A percentile compares a stretch with the other conserved stretches of the same genome.
Evolutionary conservation across 345 rosid genomes (phyloP).

Genomic region (Eucalyptus erythrocorys): DNA sequence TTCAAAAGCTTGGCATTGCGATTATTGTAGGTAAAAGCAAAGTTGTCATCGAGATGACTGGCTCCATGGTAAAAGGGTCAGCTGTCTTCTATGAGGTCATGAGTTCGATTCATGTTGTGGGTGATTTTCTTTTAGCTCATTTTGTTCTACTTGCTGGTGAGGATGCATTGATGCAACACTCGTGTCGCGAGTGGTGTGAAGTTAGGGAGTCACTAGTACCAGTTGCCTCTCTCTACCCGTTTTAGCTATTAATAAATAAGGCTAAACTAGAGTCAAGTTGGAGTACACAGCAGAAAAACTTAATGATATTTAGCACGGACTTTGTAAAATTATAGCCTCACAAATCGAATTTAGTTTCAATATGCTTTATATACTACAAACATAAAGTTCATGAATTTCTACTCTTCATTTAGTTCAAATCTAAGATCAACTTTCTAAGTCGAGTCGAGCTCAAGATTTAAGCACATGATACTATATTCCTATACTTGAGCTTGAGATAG

Average conservation of each 20-base stretch:
- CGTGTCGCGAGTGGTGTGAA: accelerated
- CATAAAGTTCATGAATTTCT: background rate
- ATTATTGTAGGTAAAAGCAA: background rate
- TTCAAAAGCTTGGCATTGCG: background rate
- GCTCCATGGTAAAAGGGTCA: background rate
- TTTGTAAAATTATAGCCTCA: background rate
- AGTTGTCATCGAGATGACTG: background rate
- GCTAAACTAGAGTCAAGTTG: background rate
- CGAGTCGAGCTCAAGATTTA: background rate
- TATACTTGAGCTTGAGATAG: background rate
- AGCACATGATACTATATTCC: background rate
- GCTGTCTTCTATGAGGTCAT: background rate
- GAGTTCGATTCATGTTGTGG: background rate
- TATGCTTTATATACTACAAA: background rate
- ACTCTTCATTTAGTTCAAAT: background rate
- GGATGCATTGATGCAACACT: background rate
- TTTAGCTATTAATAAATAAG: background rate
- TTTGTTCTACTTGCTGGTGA: background rate
- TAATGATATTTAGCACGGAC: background rate
- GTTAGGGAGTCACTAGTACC: background rate
- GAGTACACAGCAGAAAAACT: background rate
- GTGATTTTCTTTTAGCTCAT: background rate
- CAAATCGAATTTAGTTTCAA: background rate
- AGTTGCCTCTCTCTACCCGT: background rate
- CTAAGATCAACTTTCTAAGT: background rate